phyloP scores from a whole-genome alignment of 495 filamentous ascomycete species.

The Xylaria scruposa region DNA sequence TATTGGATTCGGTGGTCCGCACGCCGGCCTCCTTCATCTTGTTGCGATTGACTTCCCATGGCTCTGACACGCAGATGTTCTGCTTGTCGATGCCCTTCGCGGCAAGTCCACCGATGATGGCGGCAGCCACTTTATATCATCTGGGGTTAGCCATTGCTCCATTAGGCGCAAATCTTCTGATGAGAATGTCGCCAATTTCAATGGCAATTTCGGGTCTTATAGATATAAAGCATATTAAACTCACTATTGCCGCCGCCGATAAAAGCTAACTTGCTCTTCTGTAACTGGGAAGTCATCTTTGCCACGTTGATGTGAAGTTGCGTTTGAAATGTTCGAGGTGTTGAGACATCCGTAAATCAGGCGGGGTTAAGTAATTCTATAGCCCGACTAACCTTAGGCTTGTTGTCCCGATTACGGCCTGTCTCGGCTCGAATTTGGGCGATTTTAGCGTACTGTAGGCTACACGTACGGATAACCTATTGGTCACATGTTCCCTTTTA shows the following conservation, averaged over 20 bases:
- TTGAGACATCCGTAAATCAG: background rate
- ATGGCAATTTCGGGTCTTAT: background rate
- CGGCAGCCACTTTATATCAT: conserved; percentile 38
- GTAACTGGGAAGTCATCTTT: conserved; percentile 39
- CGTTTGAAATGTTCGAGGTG: background rate
- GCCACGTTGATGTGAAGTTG: background rate
- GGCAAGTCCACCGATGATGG: conserved; percentile 47
- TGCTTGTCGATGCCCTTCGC: conserved; percentile 42
- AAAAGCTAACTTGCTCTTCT: conserved; percentile 43
- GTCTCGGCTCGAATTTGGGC: background rate
- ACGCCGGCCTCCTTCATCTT: conserved; percentile 43
- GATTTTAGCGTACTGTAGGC: background rate
- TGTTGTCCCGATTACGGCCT: conserved; percentile 13
- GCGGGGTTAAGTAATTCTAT: conserved; percentile 9
- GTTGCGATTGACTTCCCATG: conserved; percentile 44
- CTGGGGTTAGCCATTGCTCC: conserved; percentile 5
- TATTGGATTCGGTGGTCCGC: conserved; percentile 44
- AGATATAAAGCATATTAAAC: background rate
- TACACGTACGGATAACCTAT: no score
- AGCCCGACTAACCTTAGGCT: background rate
- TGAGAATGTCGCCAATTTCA: background rate
- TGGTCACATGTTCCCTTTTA: no score
- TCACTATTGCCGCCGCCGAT: conserved; percentile 45
- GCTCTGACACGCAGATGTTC: conserved; percentile 53
- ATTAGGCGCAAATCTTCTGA: background rate